Evolutionary conservation across 805 yeast genomes (phyloP).

Genomic region (Teunomyces kruisii): DNA sequence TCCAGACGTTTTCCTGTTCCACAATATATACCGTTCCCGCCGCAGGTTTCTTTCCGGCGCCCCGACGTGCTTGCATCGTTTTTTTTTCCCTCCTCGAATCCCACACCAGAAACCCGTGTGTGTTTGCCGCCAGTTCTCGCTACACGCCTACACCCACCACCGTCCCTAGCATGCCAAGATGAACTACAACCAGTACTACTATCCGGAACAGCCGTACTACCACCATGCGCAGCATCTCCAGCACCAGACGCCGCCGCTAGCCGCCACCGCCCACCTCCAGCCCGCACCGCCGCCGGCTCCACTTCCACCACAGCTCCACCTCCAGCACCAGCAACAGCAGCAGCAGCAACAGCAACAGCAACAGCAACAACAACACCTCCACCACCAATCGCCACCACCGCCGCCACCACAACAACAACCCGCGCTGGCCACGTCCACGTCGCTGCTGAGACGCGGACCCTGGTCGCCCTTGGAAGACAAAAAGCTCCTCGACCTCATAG

Average conservation of each 20-base stretch:
- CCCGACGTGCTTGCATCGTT: too few species aligned
- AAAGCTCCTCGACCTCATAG: slow-evolving; percentile 65
- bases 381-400: slow-evolving; percentile 2
- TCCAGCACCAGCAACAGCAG: slow-evolving; percentile 1
- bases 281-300: background rate
- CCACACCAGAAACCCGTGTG: too few species aligned
- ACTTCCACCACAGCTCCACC: background rate
- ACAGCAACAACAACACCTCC: slow-evolving; percentile 6
- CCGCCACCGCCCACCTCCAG: too few species aligned
- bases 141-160: background rate
- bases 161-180: background rate
- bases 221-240: slow-evolving; percentile 4
- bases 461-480: slow-evolving; percentile 89
- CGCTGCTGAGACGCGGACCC: slow-evolving; percentile 61
- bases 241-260: too few species aligned
- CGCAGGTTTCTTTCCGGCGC: too few species aligned
- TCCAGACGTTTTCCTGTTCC: too few species aligned
- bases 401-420: slow-evolving; percentile 4
- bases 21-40: too few species aligned
- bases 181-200: slow-evolving; percentile 4
- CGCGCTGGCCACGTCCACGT: background rate
- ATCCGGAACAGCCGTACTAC: slow-evolving; percentile 1
- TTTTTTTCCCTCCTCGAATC: too few species aligned
- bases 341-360: slow-evolving; percentile 5
- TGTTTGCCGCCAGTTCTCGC: too few species aligned